These are phyloP conservation scores for Pythium aquatile DNA, from an alignment of 352 stramenopile species.

Conservation along the genomic window DNA sequence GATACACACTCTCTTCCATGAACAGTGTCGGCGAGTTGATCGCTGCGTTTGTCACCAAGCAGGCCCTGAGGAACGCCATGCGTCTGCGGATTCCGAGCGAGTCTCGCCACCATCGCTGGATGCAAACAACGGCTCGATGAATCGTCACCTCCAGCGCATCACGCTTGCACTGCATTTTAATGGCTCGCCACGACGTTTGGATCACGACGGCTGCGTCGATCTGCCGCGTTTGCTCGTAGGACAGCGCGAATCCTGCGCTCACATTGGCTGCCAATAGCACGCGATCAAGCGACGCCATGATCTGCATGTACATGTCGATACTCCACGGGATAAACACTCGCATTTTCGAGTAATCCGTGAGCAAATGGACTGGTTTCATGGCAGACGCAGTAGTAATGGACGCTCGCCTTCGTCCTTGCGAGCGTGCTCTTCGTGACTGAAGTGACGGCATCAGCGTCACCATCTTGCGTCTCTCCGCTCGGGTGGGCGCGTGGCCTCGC, in stretches of 20 bases:
- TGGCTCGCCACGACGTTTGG: conserved; percentile 55
- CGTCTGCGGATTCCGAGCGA: conserved; percentile 40
- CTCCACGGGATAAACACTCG: conserved; percentile 70
- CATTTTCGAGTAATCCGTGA: conserved; percentile 46
- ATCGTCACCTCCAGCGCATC: conserved; percentile 54
- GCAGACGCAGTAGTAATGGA: not conserved
- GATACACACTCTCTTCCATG: conserved; percentile 61
- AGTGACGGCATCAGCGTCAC: conserved; percentile 5
- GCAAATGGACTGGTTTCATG: not conserved
- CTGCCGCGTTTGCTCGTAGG: conserved; percentile 51
- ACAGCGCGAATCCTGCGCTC: conserved; percentile 43
- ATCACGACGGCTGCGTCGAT: conserved; percentile 48
- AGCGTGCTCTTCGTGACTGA: not conserved
- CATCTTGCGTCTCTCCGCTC: conserved; percentile 43
- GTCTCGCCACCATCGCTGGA: conserved; percentile 74
- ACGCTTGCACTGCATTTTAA: conserved; percentile 34
- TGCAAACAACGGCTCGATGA: conserved; percentile 46
- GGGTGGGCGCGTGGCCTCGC: conserved; percentile 42
- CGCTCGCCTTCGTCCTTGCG: not conserved
- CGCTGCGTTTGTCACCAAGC: conserved; percentile 45
- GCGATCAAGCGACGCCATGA: conserved; percentile 48
- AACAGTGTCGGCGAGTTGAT: conserved; percentile 69
- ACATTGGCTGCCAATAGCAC: conserved; percentile 15
- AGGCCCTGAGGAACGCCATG: conserved; percentile 48
- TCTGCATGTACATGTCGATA: conserved; percentile 76